Evolutionary conservation across 225 moss, liverwort and hornwort genomes (phyloP), one percentile per base, ranked within the genome.

Genomic region (Polytrichum commune): DNA sequence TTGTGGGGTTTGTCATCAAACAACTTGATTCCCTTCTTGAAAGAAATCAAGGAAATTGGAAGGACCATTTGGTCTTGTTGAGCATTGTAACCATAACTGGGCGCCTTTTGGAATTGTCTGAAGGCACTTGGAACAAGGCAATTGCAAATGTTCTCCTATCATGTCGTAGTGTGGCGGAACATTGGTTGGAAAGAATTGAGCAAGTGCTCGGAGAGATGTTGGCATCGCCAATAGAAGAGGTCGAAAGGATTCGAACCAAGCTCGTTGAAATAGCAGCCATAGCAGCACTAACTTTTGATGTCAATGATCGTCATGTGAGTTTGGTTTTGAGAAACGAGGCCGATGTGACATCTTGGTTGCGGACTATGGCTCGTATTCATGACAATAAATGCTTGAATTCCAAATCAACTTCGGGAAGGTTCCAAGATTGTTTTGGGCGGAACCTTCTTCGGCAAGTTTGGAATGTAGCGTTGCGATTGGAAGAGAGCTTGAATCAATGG

Each of bases 221-320:
- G 71, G 81, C 75, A 65, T 81, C 85, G 54, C 55, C 81, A 3
- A 27, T 81, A 28, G 20, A 53, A 1, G 74, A 77, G 23, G 55
- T 81, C 8, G 60, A 73, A 2, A 64, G 29, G 8, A 73, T 81
- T 7, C 85, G 74, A 7, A 76, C 67, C 0, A 85, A 81, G 67
- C 76, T 85, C 13, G 76, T 81, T 13, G 76, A 78, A 27, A 66
- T 83, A 18, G 81, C 81, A 7, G 85, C 76, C 30, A 81, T 81
- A 26, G 75, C 73, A 60, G 81, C 81, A 1, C 76, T 85, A 4
- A 85, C 85, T 20, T 85, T 79, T 10, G 85, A 85, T 57, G 76
- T 81, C 0, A 32, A 57, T 23, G 71, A 24, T 53, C 2, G 0
- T 27, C 80, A 77, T 38, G 20, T 72, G 72, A 9, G n/a, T 0